Base-by-base conservation (phyloP, 805 yeast species). In the Kuraishia piskuri region DNA sequence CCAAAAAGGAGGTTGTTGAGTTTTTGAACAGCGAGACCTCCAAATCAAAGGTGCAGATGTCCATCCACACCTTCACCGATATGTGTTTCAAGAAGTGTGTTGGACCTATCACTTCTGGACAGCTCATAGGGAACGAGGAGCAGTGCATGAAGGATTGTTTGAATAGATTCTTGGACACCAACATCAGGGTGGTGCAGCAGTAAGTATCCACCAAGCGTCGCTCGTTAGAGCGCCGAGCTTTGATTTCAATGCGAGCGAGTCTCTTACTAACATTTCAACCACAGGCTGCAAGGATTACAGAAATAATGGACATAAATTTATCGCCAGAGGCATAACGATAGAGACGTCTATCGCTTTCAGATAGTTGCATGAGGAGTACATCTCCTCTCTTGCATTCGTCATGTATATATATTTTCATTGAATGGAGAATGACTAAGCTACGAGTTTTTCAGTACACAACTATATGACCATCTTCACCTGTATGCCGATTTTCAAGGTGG, bases 41-140 rank as follows among this genome's bases (percentile, higher is more conserved):
- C 57, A 89, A 88, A 72, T 84, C 92, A 53, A 89, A 90, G 71
- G 88, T 91, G 26, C 96, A 90, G 68, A 78, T 80, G 72, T 82
- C 95, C 36, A 87, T 91, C 56, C 96, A 91, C 67, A 81, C 78
- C 63, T 90, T 89, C 78, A 90, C 97, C 24, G 91, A 90, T 65
- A 76, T 85, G 75, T 91, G 98, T 68, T 91, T 90, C 77, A 88
- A 86, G 67, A 87, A 88, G 70, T 91, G 98, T 69, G 78, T 90
- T 52, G 70, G 73, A 50, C 56, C 70, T 4, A 67, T 80, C 51
- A 70, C 73, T 50, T 69, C 73, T 54, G 78, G 78, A 26, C 74
- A 73, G 49, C 73, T 90, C 58, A 75, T 75, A 57, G 52, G 70
- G 2, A 67, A 68, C 53, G 97, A 91, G 68, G 87, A 85, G 59